phyloP scores from a whole-genome alignment of 164 flowering plant genomes.

The Houttuynia cordata region DNA sequence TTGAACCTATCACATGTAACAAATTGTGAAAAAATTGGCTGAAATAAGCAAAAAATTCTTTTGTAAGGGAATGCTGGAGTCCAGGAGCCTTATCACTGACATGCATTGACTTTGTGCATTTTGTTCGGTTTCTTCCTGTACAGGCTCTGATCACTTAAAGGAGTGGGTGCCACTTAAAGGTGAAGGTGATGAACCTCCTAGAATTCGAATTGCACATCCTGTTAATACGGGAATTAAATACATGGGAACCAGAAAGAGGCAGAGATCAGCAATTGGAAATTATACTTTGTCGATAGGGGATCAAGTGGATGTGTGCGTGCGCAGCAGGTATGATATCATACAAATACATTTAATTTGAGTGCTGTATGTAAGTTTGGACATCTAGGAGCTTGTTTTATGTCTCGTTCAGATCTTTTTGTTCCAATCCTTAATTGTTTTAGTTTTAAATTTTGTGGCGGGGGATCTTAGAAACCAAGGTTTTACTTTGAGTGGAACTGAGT shows the following conservation, averaged over 20 bases:
- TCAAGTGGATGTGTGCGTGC: constrained; percentile 79
- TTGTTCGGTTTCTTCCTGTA: neutral
- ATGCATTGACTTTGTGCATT: no score
- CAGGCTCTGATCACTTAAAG: constrained; percentile 41
- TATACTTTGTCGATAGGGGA: constrained; percentile 83
- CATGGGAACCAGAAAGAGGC: constrained; percentile 79
- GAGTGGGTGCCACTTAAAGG: constrained; percentile 69
- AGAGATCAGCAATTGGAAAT: constrained; percentile 55
- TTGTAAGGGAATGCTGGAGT: neutral
- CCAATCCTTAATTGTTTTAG: no score
- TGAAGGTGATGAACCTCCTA: constrained; percentile 48
- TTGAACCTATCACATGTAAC: neutral
- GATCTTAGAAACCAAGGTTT: no score
- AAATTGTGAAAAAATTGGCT: neutral
- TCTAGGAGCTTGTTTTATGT: no score
- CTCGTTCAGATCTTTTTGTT: no score
- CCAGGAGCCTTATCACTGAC: no score
- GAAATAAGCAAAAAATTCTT: neutral
- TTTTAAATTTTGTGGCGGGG: no score
- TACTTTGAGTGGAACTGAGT: no score
- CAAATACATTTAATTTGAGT: neutral
- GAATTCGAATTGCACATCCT: constrained; percentile 64
- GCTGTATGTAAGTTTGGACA: neutral
- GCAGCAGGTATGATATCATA: constrained; percentile 42
- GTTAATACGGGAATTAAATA: constrained; percentile 31